Evolutionary conservation across 2,329 filamentous ascomycete species (phyloP).

Genomic region (Aspergillus sp.): DNA sequence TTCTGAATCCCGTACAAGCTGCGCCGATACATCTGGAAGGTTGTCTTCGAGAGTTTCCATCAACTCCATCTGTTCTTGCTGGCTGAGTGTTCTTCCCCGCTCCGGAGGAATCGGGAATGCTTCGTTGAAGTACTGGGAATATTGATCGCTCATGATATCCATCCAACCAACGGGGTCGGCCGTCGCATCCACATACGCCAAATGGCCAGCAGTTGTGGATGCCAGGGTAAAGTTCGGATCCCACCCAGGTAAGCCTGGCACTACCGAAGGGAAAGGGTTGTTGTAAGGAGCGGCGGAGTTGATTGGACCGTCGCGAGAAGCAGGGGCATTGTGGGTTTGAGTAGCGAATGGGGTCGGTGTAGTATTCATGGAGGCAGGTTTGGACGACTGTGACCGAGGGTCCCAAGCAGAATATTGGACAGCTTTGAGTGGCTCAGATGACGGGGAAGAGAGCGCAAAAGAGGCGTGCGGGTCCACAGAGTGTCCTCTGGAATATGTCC

Average conservation of each 20-base stretch:
- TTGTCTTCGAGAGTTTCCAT: slow-evolving; percentile 72
- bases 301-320: slow-evolving; percentile 27
- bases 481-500: slow-evolving; percentile 33
- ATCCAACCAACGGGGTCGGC: slow-evolving; percentile 43
- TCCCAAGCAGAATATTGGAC: slow-evolving; percentile 18
- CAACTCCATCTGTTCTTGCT: slow-evolving; percentile 77
- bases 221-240: slow-evolving; percentile 39
- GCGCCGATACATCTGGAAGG: slow-evolving; percentile 44
- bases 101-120: slow-evolving; percentile 45
- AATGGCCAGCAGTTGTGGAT: slow-evolving; percentile 33
- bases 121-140: slow-evolving; percentile 47
- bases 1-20: slow-evolving; percentile 38
- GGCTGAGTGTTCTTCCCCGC: slow-evolving; percentile 67
- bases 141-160: slow-evolving; percentile 44
- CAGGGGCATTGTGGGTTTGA: slow-evolving; percentile 18
- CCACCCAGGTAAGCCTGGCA: slow-evolving; percentile 41
- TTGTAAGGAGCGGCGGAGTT: slow-evolving; percentile 39
- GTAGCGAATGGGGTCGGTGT: slow-evolving; percentile 20
- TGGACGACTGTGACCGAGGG: slow-evolving; percentile 10
- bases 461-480: slow-evolving; percentile 31
- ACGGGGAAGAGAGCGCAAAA: slow-evolving; percentile 21
- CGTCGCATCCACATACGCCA: slow-evolving; percentile 33
- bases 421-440: slow-evolving; percentile 18
- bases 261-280: slow-evolving; percentile 39
- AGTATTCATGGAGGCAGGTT: slow-evolving; percentile 8